Base-by-base conservation (phyloP, 768 basidiomycete species). In the Tylopilus rubrobrunneus region DNA sequence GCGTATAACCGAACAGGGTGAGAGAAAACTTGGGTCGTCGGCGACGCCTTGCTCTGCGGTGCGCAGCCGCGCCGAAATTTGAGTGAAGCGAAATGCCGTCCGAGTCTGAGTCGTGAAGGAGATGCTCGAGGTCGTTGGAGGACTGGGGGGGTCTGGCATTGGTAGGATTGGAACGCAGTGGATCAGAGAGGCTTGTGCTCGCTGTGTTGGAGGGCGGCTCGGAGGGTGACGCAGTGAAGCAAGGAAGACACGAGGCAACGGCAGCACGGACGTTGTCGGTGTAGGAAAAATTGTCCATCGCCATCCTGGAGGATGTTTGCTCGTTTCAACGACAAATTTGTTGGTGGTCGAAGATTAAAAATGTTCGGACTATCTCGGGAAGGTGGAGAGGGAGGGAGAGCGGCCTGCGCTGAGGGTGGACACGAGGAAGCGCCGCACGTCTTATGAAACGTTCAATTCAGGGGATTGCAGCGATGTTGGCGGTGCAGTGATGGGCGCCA, bases 81-180 rank as follows among this genome's bases (percentile, higher is more conserved):
- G 87, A 85, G 66, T 88, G 85, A 39, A 87, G 63, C 1, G 85
- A 87, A 48, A 87, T 75, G 7, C 76, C 81, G 49, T 88, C 86
- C 8, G 72, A 71, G 56, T 81, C 81, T 28, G 78, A 53, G 64
- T 79, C 77, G 1, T 62, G 74, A n/a, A 81, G 73, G 45, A 82
- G 74, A 34, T 77, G 71, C 45, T 81, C 77, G 56, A 81, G 78
- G 60, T 79, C 78, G 61, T 72, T 65, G 46, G 62, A 51, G 7
- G 65, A 58, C 27, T 57, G 44, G 6, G 55, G 40, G 17, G 54
- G 37, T 25, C 61, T 51, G 11, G 57, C 65, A 7, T 2, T 42
- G 29, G 25, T 25, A 14, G 54, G 28, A 7, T 27, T 41, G 1
- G 73, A 58, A 52, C 70, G 68, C 10, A 41, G 21, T 59, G 72